These are phyloP conservation scores for Eutypella sp. DNA, from an alignment of 2,329 filamentous ascomycete species.

Conservation along the genomic window DNA sequence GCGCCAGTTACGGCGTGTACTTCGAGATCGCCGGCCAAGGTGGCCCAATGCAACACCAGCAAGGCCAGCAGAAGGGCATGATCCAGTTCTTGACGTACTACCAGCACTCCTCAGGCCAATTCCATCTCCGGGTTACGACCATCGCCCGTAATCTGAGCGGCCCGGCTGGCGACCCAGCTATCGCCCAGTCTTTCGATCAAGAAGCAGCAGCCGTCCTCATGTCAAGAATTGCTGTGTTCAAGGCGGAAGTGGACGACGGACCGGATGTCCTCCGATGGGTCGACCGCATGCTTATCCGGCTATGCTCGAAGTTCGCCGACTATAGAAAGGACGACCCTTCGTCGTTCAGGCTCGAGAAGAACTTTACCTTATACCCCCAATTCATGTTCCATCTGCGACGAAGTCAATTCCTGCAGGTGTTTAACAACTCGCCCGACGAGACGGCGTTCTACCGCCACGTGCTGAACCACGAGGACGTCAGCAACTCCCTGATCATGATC, in stretches of 20 bases:
- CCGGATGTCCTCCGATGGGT: conserved; percentile 99
- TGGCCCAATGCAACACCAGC: conserved; percentile 77
- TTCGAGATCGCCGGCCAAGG: conserved; percentile 97
- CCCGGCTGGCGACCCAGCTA: conserved; percentile 86
- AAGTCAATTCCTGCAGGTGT: conserved; percentile 96
- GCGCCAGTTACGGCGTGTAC: conserved; percentile 90
- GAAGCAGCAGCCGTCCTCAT: conserved; percentile 96
- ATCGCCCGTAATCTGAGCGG: conserved; percentile 87
- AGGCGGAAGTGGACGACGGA: conserved; percentile 95
- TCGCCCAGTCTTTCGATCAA: conserved; percentile 96
- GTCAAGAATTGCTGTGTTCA: conserved; percentile 99
- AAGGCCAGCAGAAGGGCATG: conserved; percentile 85
- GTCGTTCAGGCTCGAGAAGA: conserved; percentile 95
- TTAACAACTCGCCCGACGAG: conserved; percentile 99
- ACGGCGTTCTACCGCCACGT: conserved; percentile 99
- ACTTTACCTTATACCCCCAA: conserved; percentile 97
- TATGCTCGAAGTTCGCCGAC: conserved; percentile 95
- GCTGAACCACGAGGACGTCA: conserved; percentile 93
- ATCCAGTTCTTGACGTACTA: conserved; percentile 99
- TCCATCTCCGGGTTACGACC: conserved; percentile 92
- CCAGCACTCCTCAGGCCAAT: conserved; percentile 93
- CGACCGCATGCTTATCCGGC: conserved; percentile 92
- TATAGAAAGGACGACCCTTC: conserved; percentile 98
- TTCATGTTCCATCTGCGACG: conserved; percentile 99
- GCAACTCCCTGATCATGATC: conserved; percentile 97